Percentiles rank a stretch among this genome's conserved stretches.
Evolutionary conservation across 202 grass and related monocot species (phyloP).

Genomic region (Brachypodium distachyon): DNA sequence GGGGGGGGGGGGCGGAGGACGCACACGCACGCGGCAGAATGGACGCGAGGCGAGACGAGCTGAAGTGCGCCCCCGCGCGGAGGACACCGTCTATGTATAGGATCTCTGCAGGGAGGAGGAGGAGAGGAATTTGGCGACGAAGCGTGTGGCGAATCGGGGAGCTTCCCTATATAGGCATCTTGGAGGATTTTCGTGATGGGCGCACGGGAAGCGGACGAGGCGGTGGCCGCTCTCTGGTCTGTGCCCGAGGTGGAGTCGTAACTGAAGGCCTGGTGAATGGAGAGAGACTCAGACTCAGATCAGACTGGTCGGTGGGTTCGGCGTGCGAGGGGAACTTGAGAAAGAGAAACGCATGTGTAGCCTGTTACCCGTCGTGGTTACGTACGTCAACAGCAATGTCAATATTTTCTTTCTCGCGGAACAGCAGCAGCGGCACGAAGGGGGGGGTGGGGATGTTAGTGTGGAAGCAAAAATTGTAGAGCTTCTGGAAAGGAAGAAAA

Average conservation of each 20-base stretch:
- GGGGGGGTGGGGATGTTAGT: no score
- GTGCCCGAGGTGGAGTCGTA: background rate
- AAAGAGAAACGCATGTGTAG: no score
- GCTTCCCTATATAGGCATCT: conserved; percentile 19
- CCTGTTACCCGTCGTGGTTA: no score
- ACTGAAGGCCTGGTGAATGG: background rate
- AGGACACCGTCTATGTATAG: conserved; percentile 38
- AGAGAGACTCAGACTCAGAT: background rate
- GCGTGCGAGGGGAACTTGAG: no score
- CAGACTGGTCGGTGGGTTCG: no score
- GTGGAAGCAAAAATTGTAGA: no score
- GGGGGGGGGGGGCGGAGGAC: background rate
- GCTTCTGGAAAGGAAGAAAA: no score
- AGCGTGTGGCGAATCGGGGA: background rate
- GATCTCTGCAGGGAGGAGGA: background rate
- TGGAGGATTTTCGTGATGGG: background rate
- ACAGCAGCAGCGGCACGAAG: no score
- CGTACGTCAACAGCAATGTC: no score
- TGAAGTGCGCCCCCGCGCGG: background rate
- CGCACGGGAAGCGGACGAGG: background rate
- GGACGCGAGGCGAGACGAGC: background rate
- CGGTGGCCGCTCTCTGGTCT: no score
- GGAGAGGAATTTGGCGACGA: background rate
- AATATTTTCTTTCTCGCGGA: no score
- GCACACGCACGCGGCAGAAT: conserved; percentile 23